Percentiles rank a stretch among this genome's conserved stretches.
These are phyloP conservation scores for Aphanomyces stellatus DNA, from an alignment of 352 stramenopile species.

Conservation along the genomic window DNA sequence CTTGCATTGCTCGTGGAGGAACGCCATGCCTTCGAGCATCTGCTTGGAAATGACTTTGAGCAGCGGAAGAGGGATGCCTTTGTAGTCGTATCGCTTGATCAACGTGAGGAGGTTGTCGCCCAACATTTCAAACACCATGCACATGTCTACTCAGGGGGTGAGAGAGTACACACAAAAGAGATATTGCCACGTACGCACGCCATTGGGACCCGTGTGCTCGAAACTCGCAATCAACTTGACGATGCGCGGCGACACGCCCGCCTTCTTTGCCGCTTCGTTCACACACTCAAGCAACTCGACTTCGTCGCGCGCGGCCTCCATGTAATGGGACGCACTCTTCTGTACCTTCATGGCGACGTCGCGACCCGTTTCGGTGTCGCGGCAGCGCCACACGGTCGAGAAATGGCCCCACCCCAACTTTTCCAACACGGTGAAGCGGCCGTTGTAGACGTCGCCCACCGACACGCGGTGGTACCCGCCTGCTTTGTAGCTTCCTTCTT, in stretches of 20 bases:
- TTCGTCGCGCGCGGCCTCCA: conserved; percentile 97
- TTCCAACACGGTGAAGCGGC: conserved; percentile 93
- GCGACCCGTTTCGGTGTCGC: conserved; percentile 66
- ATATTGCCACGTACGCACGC: conserved; percentile 54
- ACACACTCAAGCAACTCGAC: conserved; percentile 95
- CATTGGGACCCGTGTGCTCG: conserved; percentile 94
- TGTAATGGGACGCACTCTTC: conserved; percentile 97
- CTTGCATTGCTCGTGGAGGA: conserved; percentile 94
- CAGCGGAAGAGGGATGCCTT: conserved; percentile 92
- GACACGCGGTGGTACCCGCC: conserved; percentile 98
- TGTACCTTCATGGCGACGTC: conserved; percentile 97
- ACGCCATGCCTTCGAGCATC: conserved; percentile 95
- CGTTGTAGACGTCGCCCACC: conserved; percentile 88
- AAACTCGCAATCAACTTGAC: conserved; percentile 78
- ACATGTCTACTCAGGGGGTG: conserved; percentile 62
- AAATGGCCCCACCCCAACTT: conserved; percentile 99
- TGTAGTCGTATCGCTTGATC: conserved; percentile 99
- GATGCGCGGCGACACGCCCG: conserved; percentile 35
- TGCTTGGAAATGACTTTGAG: conserved; percentile 93
- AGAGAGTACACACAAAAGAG: conserved; percentile 16
- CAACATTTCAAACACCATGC: conserved; percentile 99
- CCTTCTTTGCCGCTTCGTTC: conserved; percentile 41
- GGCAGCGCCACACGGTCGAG: conserved; percentile 98
- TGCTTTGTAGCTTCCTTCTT: conserved; percentile 91
- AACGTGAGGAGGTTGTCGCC: conserved; percentile 97